Evolutionary conservation across 352 stramenopile species (phyloP).

Genomic region (Hyaloperonospora brassicae): DNA sequence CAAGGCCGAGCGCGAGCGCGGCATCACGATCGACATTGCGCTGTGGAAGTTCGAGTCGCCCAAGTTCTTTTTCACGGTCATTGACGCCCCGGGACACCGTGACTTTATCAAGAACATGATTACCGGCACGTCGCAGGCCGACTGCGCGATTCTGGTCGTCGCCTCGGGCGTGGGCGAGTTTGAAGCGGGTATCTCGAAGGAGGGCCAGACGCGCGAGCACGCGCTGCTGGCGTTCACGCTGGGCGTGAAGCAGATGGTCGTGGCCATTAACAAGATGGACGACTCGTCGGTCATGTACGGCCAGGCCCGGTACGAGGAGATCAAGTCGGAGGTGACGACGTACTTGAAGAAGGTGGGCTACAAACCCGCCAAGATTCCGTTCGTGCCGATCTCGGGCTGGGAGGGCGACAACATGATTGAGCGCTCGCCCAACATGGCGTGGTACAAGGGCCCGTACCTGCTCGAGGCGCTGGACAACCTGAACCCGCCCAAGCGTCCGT

Average conservation of each 20-base stretch:
- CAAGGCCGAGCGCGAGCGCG: constrained; percentile 95
- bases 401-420: constrained; percentile 96
- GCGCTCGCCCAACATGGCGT: constrained; percentile 91
- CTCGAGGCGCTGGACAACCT: constrained; percentile 90
- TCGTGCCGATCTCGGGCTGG: constrained; percentile 96
- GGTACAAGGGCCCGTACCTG: constrained; percentile 92
- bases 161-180: constrained; percentile 89
- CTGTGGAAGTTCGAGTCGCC: constrained; percentile 96
- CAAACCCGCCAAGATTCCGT: constrained; percentile 91
- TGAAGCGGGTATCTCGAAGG: constrained; percentile 92
- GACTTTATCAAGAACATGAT: constrained; percentile 99
- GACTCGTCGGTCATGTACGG: constrained; percentile 89
- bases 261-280: constrained; percentile 99
- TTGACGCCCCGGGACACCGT: constrained; percentile 96
- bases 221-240: constrained; percentile 94
- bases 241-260: constrained; percentile 98
- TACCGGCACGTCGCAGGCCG: constrained; percentile 94
- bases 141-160: constrained; percentile 95
- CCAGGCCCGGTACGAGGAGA: constrained; percentile 90
- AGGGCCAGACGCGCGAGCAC: constrained; percentile 94
- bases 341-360: constrained; percentile 97
- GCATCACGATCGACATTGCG: constrained; percentile 97
- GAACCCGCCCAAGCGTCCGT: constrained; percentile 86
- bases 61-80: constrained; percentile 96
- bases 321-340: constrained; percentile 86